These are phyloP conservation scores for Beauveria scarabaeidicola DNA, from an alignment of 2,329 filamentous ascomycete genomes.

Conservation along the genomic window DNA sequence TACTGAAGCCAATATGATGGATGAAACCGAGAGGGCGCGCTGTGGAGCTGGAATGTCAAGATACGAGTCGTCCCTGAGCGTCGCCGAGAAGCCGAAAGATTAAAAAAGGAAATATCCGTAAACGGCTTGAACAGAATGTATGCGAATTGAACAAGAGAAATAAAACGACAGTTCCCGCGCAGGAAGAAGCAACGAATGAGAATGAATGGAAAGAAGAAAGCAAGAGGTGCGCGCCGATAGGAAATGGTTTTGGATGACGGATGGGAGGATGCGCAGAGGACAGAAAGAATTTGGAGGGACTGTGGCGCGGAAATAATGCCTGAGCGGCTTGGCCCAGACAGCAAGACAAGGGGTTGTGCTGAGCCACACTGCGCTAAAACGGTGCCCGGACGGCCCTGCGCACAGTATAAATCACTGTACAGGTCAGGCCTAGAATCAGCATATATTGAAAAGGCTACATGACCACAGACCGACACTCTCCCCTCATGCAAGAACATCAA, in stretches of 20 bases:
- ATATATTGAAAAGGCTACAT: too few relatives aligned
- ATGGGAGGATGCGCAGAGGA: not conserved
- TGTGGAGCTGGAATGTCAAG: not conserved
- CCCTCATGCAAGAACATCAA: not conserved
- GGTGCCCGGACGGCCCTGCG: not conserved
- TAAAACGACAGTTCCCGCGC: not conserved
- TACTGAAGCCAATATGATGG: not conserved
- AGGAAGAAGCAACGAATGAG: not conserved
- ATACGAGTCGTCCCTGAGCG: not conserved
- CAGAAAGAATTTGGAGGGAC: slow-evolving; percentile 5
- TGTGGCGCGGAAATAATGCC: not conserved
- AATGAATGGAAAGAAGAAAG: not conserved
- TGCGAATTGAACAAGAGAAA: not conserved
- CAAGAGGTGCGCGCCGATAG: not conserved
- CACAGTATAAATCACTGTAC: not conserved
- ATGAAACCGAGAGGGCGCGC: not conserved
- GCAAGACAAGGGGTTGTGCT: not conserved
- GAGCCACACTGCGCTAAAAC: not conserved
- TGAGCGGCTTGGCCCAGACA: not conserved
- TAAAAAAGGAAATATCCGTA: not conserved
- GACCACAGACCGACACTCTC: not conserved
- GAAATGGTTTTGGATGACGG: not conserved
- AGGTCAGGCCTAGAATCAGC: too few relatives aligned
- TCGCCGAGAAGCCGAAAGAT: not conserved
- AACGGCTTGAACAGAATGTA: not conserved